phyloP scores from a whole-genome alignment of 805 yeast species.

The Candida sakaeoensis region DNA sequence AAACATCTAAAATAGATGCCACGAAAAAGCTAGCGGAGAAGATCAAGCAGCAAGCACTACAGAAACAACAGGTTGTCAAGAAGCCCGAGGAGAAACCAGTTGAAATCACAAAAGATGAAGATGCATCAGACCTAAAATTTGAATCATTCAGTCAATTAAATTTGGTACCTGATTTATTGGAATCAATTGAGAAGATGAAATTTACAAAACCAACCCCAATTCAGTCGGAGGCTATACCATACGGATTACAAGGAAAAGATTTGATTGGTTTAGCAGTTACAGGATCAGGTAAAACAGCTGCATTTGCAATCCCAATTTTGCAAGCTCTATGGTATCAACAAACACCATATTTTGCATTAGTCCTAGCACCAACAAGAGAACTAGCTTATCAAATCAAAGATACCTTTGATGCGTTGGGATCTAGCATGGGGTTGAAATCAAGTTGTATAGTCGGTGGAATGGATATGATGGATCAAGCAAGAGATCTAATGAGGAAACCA shows the following conservation, averaged over 20 bases:
- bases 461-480: slow-evolving; percentile 97
- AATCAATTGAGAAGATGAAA: slow-evolving; percentile 72
- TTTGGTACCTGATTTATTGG: slow-evolving; percentile 72
- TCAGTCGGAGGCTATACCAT: slow-evolving; percentile 87
- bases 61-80: slow-evolving; percentile 13
- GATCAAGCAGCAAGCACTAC: slow-evolving; percentile 38
- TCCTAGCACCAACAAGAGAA: slow-evolving; percentile 83
- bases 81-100: slow-evolving; percentile 9
- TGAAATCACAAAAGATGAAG: slow-evolving; percentile 17
- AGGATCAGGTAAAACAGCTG: slow-evolving; percentile 98
- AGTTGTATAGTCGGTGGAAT: slow-evolving; percentile 94
- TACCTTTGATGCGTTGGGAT: slow-evolving; percentile 91
- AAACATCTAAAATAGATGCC: slow-evolving; percentile 29
- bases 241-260: slow-evolving; percentile 86
- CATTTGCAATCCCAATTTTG: slow-evolving; percentile 92
- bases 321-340: slow-evolving; percentile 90
- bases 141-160: slow-evolving; percentile 53
- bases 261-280: slow-evolving; percentile 96
- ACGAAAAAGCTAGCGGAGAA: slow-evolving; percentile 52
- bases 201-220: slow-evolving; percentile 88
- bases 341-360: slow-evolving; percentile 82
- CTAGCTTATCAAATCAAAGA: slow-evolving; percentile 86
- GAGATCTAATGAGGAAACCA: slow-evolving; percentile 90
- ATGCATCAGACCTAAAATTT: slow-evolving; percentile 18
- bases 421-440: slow-evolving; percentile 86